These are phyloP conservation scores for Schwanniomyces polymorphus DNA, from an alignment of 805 yeast species.

Conservation along the genomic window DNA sequence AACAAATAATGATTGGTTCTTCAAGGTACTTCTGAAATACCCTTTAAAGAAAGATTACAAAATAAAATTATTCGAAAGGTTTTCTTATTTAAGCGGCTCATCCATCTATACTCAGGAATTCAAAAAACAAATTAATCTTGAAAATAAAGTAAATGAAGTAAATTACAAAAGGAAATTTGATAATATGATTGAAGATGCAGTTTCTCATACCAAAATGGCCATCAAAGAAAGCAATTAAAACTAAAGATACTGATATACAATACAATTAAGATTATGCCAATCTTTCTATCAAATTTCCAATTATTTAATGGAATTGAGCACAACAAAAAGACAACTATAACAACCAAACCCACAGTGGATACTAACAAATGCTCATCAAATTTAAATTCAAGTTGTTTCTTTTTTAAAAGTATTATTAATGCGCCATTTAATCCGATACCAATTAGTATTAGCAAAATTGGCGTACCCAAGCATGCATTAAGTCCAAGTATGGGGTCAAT, in stretches of 20 bases:
- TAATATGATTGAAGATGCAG: not conserved
- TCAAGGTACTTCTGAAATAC: constrained; percentile 30
- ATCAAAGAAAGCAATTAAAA: constrained; percentile 13
- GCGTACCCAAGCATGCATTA: constrained; percentile 56
- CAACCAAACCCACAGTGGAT: constrained; percentile 25
- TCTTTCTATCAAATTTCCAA: constrained; percentile 32
- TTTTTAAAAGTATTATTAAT: constrained; percentile 3
- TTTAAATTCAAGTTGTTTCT: constrained; percentile 12
- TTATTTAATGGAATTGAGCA: constrained; percentile 28
- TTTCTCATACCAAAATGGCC: not conserved
- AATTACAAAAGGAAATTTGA: not conserved
- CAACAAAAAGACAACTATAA: constrained; percentile 19
- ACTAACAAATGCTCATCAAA: constrained; percentile 21
- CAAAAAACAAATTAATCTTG: constrained; percentile 8
- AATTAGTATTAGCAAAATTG: constrained; percentile 45
- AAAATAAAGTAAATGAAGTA: not conserved
- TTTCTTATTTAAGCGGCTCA: constrained; percentile 20
- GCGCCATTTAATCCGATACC: constrained; percentile 52
- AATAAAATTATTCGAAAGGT: constrained; percentile 22
- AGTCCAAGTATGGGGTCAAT: constrained; percentile 40
- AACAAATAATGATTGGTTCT: constrained; percentile 35
- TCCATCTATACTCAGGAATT: constrained; percentile 21
- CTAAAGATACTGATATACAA: constrained; percentile 21
- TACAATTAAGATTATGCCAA: constrained; percentile 23
- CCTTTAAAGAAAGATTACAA: constrained; percentile 15